phyloP scores from a whole-genome alignment of 805 yeast species.

The Tetrapisispora taiwanensis region DNA sequence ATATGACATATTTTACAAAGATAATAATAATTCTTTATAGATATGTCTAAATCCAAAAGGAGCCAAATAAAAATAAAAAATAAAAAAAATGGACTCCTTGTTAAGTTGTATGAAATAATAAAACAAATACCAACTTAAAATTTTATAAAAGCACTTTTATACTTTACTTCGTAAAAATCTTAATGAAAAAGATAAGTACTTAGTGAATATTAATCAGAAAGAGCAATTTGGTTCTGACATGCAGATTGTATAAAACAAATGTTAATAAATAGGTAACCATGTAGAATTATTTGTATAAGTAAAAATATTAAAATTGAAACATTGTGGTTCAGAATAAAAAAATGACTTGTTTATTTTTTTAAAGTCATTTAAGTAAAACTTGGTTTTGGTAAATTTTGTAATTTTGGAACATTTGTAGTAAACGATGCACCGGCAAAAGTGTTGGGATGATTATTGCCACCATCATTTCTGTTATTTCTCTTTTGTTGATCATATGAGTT shows the following conservation, averaged over 20 bases:
- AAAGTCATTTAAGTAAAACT: conserved; percentile 17
- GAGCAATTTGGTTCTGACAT: background rate
- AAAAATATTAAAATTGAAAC: no score
- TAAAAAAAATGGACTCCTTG: background rate
- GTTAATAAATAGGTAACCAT: no score
- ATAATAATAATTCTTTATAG: no score
- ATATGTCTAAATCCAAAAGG: background rate
- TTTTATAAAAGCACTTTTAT: background rate
- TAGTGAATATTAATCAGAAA: background rate
- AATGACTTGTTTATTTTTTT: background rate
- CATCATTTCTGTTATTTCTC: background rate
- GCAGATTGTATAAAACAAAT: background rate
- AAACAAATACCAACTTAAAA: background rate
- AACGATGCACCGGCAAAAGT: conserved; percentile 30
- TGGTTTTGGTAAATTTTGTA: conserved; percentile 28
- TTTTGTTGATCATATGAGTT: background rate
- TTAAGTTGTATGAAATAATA: background rate
- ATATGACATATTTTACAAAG: background rate
- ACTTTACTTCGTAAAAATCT: background rate
- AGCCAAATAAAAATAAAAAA: background rate
- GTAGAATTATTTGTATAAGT: no score
- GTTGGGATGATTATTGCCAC: conserved; percentile 2
- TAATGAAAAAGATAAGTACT: background rate
- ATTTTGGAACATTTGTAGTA: conserved; percentile 25
- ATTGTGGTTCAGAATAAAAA: no score